Evolutionary conservation across 2,329 filamentous ascomycete species (phyloP).

Genomic region (Talaromyces sp.): DNA sequence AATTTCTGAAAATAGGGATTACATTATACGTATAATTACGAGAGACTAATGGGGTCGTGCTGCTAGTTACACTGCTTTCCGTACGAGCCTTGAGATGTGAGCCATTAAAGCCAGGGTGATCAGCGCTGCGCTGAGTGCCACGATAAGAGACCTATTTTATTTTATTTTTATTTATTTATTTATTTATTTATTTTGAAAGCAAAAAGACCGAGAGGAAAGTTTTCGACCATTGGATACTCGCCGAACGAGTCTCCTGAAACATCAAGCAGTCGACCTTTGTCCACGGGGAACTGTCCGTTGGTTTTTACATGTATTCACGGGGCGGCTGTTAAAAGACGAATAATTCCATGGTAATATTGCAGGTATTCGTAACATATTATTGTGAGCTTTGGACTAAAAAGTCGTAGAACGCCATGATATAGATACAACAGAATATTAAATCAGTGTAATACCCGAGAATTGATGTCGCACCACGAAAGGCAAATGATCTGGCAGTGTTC

Average conservation of each 20-base stretch:
- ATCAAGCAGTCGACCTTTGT: background rate
- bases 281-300: background rate
- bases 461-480: too few relatives aligned
- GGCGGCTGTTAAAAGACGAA: too few relatives aligned
- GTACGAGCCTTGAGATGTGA: too few relatives aligned
- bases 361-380: too few relatives aligned
- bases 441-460: background rate
- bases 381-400: background rate
- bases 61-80: too few relatives aligned
- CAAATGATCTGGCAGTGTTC: background rate
- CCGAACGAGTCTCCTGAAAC: background rate
- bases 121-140: background rate
- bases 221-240: background rate
- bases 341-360: too few relatives aligned
- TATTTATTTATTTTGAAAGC: background rate
- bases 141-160: background rate
- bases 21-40: too few relatives aligned
- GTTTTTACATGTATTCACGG: background rate
- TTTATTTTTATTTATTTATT: too few relatives aligned
- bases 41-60: too few relatives aligned
- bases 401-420: background rate
- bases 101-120: too few relatives aligned
- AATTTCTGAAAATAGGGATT: too few relatives aligned
- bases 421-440: too few relatives aligned
- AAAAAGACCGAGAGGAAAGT: background rate